Base-by-base conservation (phyloP, 805 yeast species). In the Metschnikowia noctiluminum region DNA sequence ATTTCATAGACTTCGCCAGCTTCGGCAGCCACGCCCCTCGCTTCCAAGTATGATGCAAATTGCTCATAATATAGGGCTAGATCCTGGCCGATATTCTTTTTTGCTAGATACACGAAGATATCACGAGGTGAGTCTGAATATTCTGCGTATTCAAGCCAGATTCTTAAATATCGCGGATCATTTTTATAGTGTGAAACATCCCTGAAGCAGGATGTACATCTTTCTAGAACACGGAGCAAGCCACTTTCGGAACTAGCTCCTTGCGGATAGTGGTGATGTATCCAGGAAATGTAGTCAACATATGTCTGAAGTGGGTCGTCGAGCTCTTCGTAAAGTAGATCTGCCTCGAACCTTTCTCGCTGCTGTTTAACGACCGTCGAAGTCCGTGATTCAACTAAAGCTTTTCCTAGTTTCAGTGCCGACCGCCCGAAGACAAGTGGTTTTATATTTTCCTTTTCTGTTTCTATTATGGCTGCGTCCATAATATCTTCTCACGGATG, bases 241-340 rank as follows among this genome's bases (percentile, higher is more conserved):
- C 89, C 90, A 54, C 88, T 83, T 40, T 83, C 85, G 5, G 74
- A 70, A 3, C 78, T 73, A 32, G 75, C 72, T 0, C 81, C 95
- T 36, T 82, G 81, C 0, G 91, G 88, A 58, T 66, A 83, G 53
- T 69, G 77, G 32, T 75, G 74, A 50, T 77, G 81, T 10, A 81
- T 77, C 96, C 96, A 89, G n/a, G 73, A 62, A 11, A 90, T 71
- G 58, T 88, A 90, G 15, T 84, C 84, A n/a, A 89, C 53, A 63
- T 77, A 89, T 1, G 82, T 79, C 52, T 87, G 89, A 21, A 90
- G 62, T 0, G 97, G 97, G 63, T 91, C 97, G 66, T 90, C 96
- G 38, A 82, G 63, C 13, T 83, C 89, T 5, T 81, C 85, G 28
- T 44, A 35, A 27, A 36, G 35, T 41, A 55, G 50, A 5, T 41